Percentiles rank a stretch among this genome's conserved stretches.
Evolutionary conservation across 1,139 yeast genomes (phyloP).

Genomic region (Geotrichum fermentans): DNA sequence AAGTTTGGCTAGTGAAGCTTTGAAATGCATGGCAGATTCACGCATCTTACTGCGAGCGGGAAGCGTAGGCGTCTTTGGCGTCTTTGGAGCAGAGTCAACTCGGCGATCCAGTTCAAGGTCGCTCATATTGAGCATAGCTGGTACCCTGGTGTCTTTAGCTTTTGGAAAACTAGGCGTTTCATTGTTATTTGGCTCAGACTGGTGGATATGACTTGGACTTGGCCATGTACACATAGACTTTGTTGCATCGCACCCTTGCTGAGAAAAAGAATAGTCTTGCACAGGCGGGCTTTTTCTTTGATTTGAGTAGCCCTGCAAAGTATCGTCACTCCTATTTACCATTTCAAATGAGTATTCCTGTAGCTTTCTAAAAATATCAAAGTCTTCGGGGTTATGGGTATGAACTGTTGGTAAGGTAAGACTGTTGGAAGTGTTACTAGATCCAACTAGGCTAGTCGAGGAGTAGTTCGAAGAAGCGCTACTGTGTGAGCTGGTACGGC

Average conservation of each 20-base stretch:
- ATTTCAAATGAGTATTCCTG: neutral
- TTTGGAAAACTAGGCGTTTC: no score
- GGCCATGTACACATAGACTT: neutral
- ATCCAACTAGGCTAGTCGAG: neutral
- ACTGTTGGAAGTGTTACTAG: neutral
- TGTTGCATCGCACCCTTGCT: no score
- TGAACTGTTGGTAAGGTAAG: neutral
- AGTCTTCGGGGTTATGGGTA: neutral
- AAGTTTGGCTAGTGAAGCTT: neutral
- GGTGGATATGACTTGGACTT: neutral
- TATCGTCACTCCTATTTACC: neutral
- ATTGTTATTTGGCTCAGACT: neutral
- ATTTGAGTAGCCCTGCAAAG: neutral
- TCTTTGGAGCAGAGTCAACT: neutral
- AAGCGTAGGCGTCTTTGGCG: slow-evolving; percentile 7
- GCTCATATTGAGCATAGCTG: neutral
- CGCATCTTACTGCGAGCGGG: slow-evolving; percentile 15
- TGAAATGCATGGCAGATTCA: neutral
- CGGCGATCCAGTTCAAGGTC: neutral
- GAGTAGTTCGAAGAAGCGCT: slow-evolving; percentile 12
- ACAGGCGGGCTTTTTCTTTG: no score
- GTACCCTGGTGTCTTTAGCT: neutral
- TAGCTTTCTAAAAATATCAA: neutral
- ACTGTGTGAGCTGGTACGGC: slow-evolving; percentile 4
- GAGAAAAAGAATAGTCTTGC: neutral